phyloP scores from a whole-genome alignment of 2,329 filamentous ascomycete genomes.

The Rhynchosporium graminicola region DNA sequence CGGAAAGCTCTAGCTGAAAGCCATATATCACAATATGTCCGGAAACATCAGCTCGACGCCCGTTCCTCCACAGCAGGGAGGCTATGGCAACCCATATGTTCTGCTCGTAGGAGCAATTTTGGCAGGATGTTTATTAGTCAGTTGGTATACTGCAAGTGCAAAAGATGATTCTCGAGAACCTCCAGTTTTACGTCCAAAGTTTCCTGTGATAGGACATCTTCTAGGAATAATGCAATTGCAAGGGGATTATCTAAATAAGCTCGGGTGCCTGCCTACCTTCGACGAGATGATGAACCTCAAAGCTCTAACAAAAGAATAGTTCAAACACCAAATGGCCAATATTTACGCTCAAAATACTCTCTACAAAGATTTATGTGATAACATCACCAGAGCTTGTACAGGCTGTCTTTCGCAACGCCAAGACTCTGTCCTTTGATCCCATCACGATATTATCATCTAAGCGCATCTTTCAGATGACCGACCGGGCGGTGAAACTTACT shows the following conservation, averaged over 20 bases:
- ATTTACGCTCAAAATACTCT: slow-evolving; percentile 48
- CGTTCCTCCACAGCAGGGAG: not conserved
- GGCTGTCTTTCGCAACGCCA: slow-evolving; percentile 42
- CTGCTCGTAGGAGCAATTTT: not conserved
- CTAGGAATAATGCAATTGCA: slow-evolving; percentile 44
- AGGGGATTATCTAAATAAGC: slow-evolving; percentile 41
- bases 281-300: not conserved
- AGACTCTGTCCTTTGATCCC: slow-evolving; percentile 46
- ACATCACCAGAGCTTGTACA: slow-evolving; percentile 45
- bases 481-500: slow-evolving; percentile 35
- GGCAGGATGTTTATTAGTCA: not conserved
- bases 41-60: not conserved
- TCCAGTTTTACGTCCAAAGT: slow-evolving; percentile 43
- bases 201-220: slow-evolving; percentile 50
- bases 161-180: slow-evolving; percentile 44
- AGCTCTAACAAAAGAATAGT: slow-evolving; percentile 18
- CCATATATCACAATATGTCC: not conserved
- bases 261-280: slow-evolving; percentile 39
- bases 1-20: not conserved
- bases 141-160: not conserved
- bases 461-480: slow-evolving; percentile 42
- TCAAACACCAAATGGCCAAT: slow-evolving; percentile 38
- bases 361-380: slow-evolving; percentile 47
- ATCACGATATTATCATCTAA: slow-evolving; percentile 44
- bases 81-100: not conserved